phyloP scores from a whole-genome alignment of 2,329 filamentous ascomycete species.

The Albifimbria verrucaria region DNA sequence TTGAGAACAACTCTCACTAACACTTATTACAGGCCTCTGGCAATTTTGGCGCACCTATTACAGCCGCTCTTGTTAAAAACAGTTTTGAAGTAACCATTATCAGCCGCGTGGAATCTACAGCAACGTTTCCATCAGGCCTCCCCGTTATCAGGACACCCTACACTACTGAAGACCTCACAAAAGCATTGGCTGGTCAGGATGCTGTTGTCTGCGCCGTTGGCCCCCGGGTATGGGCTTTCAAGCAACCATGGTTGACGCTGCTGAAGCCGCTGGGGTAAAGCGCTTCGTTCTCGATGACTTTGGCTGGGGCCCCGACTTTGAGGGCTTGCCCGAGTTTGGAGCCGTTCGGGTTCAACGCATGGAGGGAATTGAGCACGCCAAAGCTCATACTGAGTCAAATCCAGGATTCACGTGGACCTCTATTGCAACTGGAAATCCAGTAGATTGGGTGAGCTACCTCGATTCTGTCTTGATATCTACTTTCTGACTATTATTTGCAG shows the following conservation, averaged over 20 bases:
- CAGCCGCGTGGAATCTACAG: background rate
- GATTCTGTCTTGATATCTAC: too few species aligned
- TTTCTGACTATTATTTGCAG: background rate
- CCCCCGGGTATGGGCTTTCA: background rate
- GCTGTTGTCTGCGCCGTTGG: background rate
- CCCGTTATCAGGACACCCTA: background rate
- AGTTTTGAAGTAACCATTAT: background rate
- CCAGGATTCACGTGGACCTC: background rate
- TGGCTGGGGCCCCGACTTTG: background rate
- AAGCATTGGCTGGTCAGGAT: background rate
- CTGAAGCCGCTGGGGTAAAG: background rate
- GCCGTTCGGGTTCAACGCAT: background rate
- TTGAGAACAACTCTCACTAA: background rate
- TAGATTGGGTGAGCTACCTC: background rate
- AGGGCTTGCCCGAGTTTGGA: background rate
- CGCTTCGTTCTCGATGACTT: background rate
- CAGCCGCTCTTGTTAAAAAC: background rate
- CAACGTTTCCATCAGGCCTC: background rate
- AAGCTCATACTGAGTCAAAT: background rate
- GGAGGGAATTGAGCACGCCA: background rate
- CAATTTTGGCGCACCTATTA: background rate
- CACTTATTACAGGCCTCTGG: background rate
- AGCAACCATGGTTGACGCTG: background rate
- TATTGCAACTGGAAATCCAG: background rate
- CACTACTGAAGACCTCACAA: background rate